Percentiles rank a stretch among this genome's conserved stretches.
phyloP scores from a whole-genome alignment of 257 asterid genomes.

The Orobanche coerulescens region DNA sequence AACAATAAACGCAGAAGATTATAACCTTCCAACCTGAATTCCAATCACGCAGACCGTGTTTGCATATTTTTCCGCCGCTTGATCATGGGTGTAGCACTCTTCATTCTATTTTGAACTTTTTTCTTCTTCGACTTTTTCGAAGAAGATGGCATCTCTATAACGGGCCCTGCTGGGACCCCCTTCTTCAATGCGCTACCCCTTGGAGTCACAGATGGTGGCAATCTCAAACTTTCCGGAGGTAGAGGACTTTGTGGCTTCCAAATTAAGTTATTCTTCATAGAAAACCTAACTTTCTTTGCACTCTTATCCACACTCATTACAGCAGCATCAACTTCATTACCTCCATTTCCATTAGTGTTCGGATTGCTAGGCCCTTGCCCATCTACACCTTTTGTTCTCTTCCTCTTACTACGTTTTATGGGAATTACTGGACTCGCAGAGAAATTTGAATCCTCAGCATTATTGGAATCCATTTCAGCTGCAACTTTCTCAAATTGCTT shows the following conservation, averaged over 20 bases:
- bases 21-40: conserved; percentile 29
- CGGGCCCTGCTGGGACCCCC: conserved; percentile 88
- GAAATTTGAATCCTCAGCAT: conserved; percentile 32
- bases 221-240: conserved; percentile 84
- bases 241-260: conserved; percentile 88
- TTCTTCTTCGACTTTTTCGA: conserved; percentile 52
- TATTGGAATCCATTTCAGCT: conserved; percentile 41
- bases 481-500: conserved; percentile 81
- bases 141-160: conserved; percentile 48
- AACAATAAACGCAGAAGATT: conserved; percentile 12
- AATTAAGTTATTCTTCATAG: conserved; percentile 81
- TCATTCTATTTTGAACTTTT: conserved; percentile 32
- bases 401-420: conserved; percentile 40
- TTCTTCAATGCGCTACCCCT: conserved; percentile 96
- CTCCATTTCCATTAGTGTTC: conserved; percentile 24
- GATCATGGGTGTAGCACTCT: conserved; percentile 27
- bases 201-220: conserved; percentile 91
- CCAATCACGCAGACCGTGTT: conserved; percentile 25
- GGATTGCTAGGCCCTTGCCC: conserved; percentile 13
- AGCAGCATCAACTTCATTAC: conserved; percentile 28
- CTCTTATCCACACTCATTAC: conserved; percentile 54
- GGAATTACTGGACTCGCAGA: conserved; percentile 28
- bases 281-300: conserved; percentile 74
- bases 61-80: conserved; percentile 30
- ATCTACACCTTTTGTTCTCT: conserved; percentile 35